Conservation (phyloP, 331 rosid genomes). For the Spiraea crenata region DNA sequence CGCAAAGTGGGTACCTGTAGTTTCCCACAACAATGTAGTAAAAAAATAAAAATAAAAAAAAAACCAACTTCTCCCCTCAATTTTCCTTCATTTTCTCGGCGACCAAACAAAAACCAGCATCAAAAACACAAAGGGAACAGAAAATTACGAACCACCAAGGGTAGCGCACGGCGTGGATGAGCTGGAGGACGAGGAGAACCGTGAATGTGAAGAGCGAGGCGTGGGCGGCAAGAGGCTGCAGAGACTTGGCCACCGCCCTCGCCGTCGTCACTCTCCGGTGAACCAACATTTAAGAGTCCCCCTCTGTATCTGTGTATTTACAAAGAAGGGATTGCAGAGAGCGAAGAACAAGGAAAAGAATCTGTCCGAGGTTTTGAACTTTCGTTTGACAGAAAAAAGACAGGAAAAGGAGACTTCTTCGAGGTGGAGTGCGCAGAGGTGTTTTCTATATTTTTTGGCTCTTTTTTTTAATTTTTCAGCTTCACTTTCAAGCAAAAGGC, state of each 20-base stretch:
- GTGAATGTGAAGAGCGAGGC: constrained; percentile 72
- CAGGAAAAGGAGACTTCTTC: neutral
- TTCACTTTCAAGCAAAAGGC: constrained; percentile 43
- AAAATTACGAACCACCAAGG: constrained; percentile 75
- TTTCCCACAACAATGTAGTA: constrained; percentile 2
- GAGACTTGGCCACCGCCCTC: constrained; percentile 69
- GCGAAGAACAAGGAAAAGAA: constrained; percentile 6
- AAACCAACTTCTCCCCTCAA: neutral
- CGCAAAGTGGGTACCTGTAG: constrained; percentile 14
- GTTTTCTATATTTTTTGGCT: neutral
- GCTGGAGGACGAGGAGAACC: constrained; percentile 62
- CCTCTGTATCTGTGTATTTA: neutral
- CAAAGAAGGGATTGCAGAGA: neutral
- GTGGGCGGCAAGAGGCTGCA: constrained; percentile 66
- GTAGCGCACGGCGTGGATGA: constrained; percentile 40
- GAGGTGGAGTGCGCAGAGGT: neutral
- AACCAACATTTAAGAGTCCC: constrained; percentile 42
- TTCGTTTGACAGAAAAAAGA: constrained; percentile 14
- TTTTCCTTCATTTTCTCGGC: constrained; percentile 15
- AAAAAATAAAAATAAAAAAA: neutral
- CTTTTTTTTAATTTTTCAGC: neutral
- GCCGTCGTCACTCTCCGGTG: constrained; percentile 72
- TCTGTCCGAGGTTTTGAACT: constrained; percentile 37
- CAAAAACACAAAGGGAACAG: neutral
- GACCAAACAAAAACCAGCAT: constrained; percentile 6